Conservation (phyloP, 2,329 filamentous ascomycete genomes). For the Alternaria sp. region DNA sequence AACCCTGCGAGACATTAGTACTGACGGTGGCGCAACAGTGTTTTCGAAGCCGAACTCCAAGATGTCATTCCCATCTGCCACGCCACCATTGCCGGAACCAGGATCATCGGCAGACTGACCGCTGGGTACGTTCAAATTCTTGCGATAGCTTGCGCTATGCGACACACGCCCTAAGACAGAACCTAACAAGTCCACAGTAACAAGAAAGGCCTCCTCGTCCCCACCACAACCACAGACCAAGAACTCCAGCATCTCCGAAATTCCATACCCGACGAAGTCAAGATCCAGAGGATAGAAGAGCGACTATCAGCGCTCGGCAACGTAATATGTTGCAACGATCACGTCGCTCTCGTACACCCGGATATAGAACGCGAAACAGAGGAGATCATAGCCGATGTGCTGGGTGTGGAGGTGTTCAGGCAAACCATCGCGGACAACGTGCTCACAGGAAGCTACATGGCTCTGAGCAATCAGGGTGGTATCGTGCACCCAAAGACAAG, state of each 20-base stretch:
- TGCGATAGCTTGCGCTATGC: not conserved
- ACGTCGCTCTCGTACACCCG: slow-evolving; percentile 94
- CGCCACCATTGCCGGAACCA: slow-evolving; percentile 93
- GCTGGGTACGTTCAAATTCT: slow-evolving; percentile 68
- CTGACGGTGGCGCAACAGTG: slow-evolving; percentile 57
- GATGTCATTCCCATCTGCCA: slow-evolving; percentile 97
- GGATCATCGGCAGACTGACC: slow-evolving; percentile 94
- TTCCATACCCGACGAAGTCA: slow-evolving; percentile 86
- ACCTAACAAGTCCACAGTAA: slow-evolving; percentile 64
- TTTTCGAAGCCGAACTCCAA: slow-evolving; percentile 97
- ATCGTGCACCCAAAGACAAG: slow-evolving; percentile 97
- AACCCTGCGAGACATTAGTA: not conserved
- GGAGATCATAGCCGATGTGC: slow-evolving; percentile 95
- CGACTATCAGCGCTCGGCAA: slow-evolving; percentile 93
- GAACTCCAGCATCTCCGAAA: slow-evolving; percentile 97
- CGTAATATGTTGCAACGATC: slow-evolving; percentile 95
- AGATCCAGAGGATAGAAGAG: slow-evolving; percentile 98
- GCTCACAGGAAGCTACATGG: slow-evolving; percentile 95
- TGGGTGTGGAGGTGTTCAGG: slow-evolving; percentile 86
- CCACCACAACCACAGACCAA: slow-evolving; percentile 95
- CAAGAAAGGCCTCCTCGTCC: slow-evolving; percentile 94
- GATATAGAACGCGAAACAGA: slow-evolving; percentile 97
- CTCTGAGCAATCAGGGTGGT: slow-evolving; percentile 91
- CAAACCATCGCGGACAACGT: slow-evolving; percentile 98
- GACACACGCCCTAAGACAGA: not conserved